Evolutionary conservation across 257 asterid genomes (phyloP), one percentile per base, ranked within the genome.

Genomic region (Solanum virginianum): DNA sequence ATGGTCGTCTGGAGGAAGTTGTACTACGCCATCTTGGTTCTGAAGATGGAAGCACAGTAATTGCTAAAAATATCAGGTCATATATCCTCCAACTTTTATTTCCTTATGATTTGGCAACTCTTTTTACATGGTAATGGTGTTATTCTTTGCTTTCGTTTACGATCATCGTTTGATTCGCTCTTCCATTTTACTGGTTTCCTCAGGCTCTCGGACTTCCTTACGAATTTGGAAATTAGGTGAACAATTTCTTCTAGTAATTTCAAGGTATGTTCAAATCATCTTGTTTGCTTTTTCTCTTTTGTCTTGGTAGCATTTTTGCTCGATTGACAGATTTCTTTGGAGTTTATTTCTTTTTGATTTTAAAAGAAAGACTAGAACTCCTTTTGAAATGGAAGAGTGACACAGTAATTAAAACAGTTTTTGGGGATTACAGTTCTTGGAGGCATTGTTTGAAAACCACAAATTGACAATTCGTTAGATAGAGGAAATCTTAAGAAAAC

Each of bases 1-100:
- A 94, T 91, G 98, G 97, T 59, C 96, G 90, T 88, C 88, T 92
- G 83, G 98, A 94, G 90, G 97, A 95, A 89, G 96, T 89, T 83
- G 89, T 80, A 82, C 89, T 92, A 80, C 95, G 95, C 85, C 94
- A 92, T 89, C 95, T 93, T 85, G 98, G 90, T 83, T 89, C 91
- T 72, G 98, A 91, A 71, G 98, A 94, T 90, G 98, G 96, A 81
- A 86, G 88, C 81, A 89, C 95, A 41, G 91, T 89, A 83, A 92
- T 93, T 74, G 97, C 95, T 80, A 95, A 94, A 90, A 86, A 90
- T 89, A 90, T 91, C 17, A 93, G 98, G 98, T 95, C 75, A 79
- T 77, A 83, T 56, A 14, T 45, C 74, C 49, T 43, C 22, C 14
- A 80, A 86, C 54, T 29, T 49, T 51, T 45, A 86, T 49, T 83